Conservation (phyloP, 2,329 filamentous ascomycete species). For the Eurotiales sp. region DNA sequence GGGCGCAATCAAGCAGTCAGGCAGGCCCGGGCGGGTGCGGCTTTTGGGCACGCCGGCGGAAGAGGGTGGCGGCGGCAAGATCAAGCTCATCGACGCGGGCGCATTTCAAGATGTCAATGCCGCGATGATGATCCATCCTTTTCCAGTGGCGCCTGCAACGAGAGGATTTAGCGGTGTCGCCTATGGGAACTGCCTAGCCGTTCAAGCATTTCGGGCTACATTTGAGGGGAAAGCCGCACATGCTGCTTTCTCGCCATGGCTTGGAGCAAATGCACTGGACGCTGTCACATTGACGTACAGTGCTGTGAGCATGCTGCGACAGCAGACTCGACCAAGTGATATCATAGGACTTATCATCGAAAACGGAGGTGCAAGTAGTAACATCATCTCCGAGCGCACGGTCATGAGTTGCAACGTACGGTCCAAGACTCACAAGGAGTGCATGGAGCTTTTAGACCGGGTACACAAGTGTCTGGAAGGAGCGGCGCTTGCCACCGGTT, state of each 20-base stretch:
- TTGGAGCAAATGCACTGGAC: conserved; percentile 58
- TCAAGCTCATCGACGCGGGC: conserved; percentile 34
- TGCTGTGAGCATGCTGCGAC: conserved; percentile 50
- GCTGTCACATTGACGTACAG: conserved; percentile 48
- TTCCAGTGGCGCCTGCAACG: neutral
- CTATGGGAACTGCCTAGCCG: conserved; percentile 17
- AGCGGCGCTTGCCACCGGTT: conserved; percentile 32
- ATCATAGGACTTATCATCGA: conserved; percentile 54
- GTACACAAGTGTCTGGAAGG: conserved; percentile 33
- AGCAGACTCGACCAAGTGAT: conserved; percentile 53
- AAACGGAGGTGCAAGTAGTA: conserved; percentile 51
- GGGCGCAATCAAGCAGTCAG: neutral
- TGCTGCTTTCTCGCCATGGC: conserved; percentile 55
- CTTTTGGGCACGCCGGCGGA: conserved; percentile 26
- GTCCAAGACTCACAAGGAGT: conserved; percentile 39
- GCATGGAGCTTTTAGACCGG: conserved; percentile 29
- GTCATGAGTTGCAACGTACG: conserved; percentile 45
- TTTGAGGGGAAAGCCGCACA: conserved; percentile 53
- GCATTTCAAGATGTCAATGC: conserved; percentile 28
- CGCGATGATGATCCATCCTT: conserved; percentile 34
- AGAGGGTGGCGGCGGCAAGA: conserved; percentile 25
- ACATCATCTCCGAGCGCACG: conserved; percentile 54
- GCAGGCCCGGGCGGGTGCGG: conserved; percentile 17
- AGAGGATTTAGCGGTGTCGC: neutral
- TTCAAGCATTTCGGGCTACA: conserved; percentile 23